Conservation (phyloP, 1,284 basidiomycete genomes). For the Malassezia japonica region DNA sequence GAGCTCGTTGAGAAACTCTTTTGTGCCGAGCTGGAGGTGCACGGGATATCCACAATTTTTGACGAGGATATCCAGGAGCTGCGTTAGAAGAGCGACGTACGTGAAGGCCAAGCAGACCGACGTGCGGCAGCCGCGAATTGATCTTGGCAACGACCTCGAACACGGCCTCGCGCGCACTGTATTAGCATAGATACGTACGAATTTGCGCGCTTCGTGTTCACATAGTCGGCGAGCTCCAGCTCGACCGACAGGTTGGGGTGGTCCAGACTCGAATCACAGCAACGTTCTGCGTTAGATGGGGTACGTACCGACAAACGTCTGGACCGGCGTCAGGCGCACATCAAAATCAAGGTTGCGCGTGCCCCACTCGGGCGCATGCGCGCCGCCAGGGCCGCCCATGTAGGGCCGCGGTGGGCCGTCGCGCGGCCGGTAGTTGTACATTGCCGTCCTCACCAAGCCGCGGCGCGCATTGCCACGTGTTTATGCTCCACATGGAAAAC, state of each 20-base stretch:
- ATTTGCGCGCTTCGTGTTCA: slow-evolving; percentile 96
- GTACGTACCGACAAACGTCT: slow-evolving; percentile 28
- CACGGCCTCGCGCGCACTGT: slow-evolving; percentile 81
- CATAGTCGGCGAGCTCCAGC: slow-evolving; percentile 82
- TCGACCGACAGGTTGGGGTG: slow-evolving; percentile 87
- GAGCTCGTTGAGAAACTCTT: slow-evolving; percentile 97
- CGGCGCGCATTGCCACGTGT: no score
- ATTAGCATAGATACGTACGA: no score
- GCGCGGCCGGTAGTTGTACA: slow-evolving; percentile 2
- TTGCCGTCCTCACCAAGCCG: background rate
- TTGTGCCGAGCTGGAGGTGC: slow-evolving; percentile 94
- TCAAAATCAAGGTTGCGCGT: slow-evolving; percentile 32
- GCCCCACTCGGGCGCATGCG: slow-evolving; percentile 30
- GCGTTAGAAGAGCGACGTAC: background rate
- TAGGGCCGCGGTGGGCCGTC: background rate
- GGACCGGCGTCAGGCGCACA: slow-evolving; percentile 24
- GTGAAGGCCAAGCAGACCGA: slow-evolving; percentile 63
- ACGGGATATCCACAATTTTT: slow-evolving; percentile 93
- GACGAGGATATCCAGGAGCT: slow-evolving; percentile 80
- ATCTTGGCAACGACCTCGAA: slow-evolving; percentile 70
- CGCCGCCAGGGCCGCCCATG: background rate
- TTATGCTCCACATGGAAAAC: no score
- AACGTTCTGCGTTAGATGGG: slow-evolving; percentile 54
- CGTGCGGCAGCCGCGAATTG: slow-evolving; percentile 81
- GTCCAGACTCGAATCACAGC: slow-evolving; percentile 74